Conservation (phyloP, 805 yeast species). For the Kluyveromyces starmeri region DNA sequence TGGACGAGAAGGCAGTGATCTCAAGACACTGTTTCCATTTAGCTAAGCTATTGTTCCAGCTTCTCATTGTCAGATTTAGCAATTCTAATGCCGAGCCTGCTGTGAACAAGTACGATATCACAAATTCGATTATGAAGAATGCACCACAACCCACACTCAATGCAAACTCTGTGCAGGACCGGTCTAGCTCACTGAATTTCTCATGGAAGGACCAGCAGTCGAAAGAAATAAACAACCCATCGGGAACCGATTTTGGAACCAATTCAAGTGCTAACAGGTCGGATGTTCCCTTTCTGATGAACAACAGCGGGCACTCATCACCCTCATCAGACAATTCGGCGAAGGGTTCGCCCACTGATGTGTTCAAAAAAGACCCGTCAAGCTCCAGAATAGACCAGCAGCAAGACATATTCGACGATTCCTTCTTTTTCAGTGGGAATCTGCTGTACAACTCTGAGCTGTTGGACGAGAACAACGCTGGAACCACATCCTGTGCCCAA, state of each 20-base stretch:
- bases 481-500: slow-evolving; percentile 26
- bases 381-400: neutral
- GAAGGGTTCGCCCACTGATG: neutral
- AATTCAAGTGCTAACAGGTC: no score
- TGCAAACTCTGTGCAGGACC: neutral
- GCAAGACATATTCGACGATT: slow-evolving; percentile 5
- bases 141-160: slow-evolving; percentile 8
- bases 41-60: slow-evolving; percentile 27
- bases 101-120: slow-evolving; percentile 1
- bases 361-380: neutral
- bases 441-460: slow-evolving; percentile 7
- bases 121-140: neutral
- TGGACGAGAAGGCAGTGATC: slow-evolving; percentile 28
- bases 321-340: neutral
- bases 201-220: no score
- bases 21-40: slow-evolving; percentile 28
- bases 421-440: slow-evolving; percentile 8
- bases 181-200: neutral
- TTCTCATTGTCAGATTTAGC: slow-evolving; percentile 23
- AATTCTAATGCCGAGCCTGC: slow-evolving; percentile 1
- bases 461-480: slow-evolving; percentile 5
- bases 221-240: no score
- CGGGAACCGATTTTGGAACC: neutral
- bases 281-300: neutral
- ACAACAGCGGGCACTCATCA: neutral